Percentiles rank a stretch among this genome's conserved stretches.
phyloP scores from a whole-genome alignment of 305 asterid genomes.

The Andrographis paniculata region DNA sequence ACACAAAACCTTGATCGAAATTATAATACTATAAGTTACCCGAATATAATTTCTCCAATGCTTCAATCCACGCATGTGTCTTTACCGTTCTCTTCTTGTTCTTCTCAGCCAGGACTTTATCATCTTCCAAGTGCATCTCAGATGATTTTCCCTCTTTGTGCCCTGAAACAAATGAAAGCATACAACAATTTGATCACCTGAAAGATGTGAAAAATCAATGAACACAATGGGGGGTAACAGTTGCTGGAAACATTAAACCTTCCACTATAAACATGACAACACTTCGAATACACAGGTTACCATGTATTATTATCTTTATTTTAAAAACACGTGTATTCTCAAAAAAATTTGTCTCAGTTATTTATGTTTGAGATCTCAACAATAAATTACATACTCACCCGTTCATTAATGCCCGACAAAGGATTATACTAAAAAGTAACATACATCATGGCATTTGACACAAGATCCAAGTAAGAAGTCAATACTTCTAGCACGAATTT shows the following conservation, averaged over 20 bases:
- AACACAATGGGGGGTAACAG: neutral
- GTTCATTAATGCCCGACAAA: too few relatives aligned
- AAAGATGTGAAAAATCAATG: conserved; percentile 13
- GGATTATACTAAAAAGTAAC: neutral
- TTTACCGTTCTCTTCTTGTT: conserved; percentile 61
- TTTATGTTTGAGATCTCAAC: too few relatives aligned
- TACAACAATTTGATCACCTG: conserved; percentile 12
- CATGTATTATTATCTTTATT: too few relatives aligned
- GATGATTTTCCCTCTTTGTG: conserved; percentile 25
- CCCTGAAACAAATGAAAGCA: conserved; percentile 12
- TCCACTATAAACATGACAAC: neutral
- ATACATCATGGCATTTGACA: neutral
- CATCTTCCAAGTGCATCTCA: conserved; percentile 50
- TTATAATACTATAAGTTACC: conserved; percentile 22
- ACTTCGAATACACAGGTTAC: neutral
- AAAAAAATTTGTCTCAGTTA: too few relatives aligned
- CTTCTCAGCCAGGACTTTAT: conserved; percentile 44
- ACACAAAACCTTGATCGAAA: neutral
- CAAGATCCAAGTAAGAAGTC: neutral
- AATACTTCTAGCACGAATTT: neutral
- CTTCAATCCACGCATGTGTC: conserved; percentile 59
- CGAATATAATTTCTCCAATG: conserved; percentile 50
- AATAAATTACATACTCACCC: too few relatives aligned
- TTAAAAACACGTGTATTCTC: too few relatives aligned
- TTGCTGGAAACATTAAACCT: neutral